Conservation (phyloP, 208 protist species). For the Borovskyia barvae region DNA sequence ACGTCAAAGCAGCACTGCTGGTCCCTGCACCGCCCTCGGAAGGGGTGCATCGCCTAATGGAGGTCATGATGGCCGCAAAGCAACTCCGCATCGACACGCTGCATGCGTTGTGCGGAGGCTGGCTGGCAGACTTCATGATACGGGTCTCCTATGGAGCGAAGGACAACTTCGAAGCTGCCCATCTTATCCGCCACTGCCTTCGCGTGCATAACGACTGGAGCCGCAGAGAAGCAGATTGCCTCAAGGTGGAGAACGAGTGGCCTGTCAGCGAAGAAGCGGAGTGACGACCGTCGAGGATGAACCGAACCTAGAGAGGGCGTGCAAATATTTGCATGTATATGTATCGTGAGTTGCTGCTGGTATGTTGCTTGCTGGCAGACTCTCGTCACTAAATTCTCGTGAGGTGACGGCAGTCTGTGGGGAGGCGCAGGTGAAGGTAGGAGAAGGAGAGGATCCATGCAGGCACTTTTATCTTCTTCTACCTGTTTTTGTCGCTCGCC, state of each 20-base stretch:
- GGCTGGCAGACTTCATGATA: slow-evolving; percentile 68
- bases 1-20: slow-evolving; percentile 21
- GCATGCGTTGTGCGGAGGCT: slow-evolving; percentile 58
- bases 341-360: no score
- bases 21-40: slow-evolving; percentile 30
- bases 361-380: no score
- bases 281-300: not conserved
- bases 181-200: slow-evolving; percentile 70
- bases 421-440: no score
- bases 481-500: no score
- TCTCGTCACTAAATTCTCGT: no score
- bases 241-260: slow-evolving; percentile 88
- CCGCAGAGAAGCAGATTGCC: slow-evolving; percentile 57
- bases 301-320: no score
- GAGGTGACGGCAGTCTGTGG: no score
- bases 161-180: slow-evolving; percentile 72
- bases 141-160: slow-evolving; percentile 50
- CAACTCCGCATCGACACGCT: slow-evolving; percentile 53
- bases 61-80: slow-evolving; percentile 43
- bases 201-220: slow-evolving; percentile 63
- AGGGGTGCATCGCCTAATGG: slow-evolving; percentile 32
- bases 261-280: slow-evolving; percentile 66
- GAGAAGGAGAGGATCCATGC: not conserved
- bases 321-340: no score
- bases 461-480: no score